A percentile compares a stretch with the other conserved stretches of the same genome.
Conservation (phyloP, 2,329 filamentous ascomycete species). For the Xylaria multiplex region DNA sequence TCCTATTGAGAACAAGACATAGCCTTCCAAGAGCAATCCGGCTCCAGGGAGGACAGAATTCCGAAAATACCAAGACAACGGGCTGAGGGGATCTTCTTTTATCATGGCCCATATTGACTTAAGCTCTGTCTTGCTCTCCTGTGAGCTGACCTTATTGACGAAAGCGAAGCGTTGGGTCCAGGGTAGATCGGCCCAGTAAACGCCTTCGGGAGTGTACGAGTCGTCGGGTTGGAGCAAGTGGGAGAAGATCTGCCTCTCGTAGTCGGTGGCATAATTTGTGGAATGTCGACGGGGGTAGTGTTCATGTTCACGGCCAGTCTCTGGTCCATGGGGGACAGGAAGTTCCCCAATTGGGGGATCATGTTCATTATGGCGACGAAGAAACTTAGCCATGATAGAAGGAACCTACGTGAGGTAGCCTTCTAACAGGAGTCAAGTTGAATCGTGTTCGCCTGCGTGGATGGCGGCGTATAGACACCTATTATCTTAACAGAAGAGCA, state of each 20-base stretch:
- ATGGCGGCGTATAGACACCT: slow-evolving; percentile 20
- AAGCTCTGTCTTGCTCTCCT: slow-evolving; percentile 76
- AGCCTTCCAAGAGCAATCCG: slow-evolving; percentile 91
- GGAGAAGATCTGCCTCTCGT: slow-evolving; percentile 73
- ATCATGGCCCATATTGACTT: slow-evolving; percentile 77
- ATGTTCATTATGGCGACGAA: slow-evolving; percentile 55
- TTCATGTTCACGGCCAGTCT: slow-evolving; percentile 60
- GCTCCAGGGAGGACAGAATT: slow-evolving; percentile 94
- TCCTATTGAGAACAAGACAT: slow-evolving; percentile 96
- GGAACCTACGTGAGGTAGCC: background rate
- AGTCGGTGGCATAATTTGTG: slow-evolving; percentile 55
- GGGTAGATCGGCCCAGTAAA: slow-evolving; percentile 93
- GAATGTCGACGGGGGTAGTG: slow-evolving; percentile 55
- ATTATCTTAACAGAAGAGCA: slow-evolving; percentile 10
- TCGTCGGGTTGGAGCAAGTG: slow-evolving; percentile 88
- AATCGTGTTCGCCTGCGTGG: slow-evolving; percentile 9
- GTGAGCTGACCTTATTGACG: slow-evolving; percentile 76
- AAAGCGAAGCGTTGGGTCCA: slow-evolving; percentile 76
- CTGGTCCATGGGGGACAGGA: slow-evolving; percentile 64
- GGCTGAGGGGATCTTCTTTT: slow-evolving; percentile 85
- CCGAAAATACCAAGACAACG: slow-evolving; percentile 85
- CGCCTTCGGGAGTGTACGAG: slow-evolving; percentile 81
- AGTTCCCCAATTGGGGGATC: slow-evolving; percentile 61
- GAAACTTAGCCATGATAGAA: slow-evolving; percentile 50
- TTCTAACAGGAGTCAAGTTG: slow-evolving; percentile 15